phyloP scores from a whole-genome alignment of 768 basidiomycete species.

The Candolleomyces eurysporus region DNA sequence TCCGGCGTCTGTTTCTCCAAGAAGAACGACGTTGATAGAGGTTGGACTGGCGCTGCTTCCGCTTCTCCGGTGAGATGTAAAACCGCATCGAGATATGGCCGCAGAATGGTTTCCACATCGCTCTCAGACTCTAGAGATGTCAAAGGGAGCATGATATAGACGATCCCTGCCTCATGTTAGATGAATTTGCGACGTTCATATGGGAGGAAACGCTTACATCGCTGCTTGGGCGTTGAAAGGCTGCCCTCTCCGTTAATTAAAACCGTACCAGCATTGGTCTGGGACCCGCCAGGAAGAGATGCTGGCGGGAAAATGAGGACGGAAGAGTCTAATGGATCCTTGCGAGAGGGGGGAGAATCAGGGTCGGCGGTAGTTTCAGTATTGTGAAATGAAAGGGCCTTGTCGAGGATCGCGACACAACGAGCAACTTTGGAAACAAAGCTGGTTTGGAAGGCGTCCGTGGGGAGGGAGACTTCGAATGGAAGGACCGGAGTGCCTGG shows the following conservation, averaged over 20 bases:
- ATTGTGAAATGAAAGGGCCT: constrained; percentile 27
- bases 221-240: constrained; percentile 69
- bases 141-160: constrained; percentile 57
- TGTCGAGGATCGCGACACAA: constrained; percentile 38
- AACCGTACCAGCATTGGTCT: constrained; percentile 52
- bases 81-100: constrained; percentile 56
- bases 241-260: constrained; percentile 72
- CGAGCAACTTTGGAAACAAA: constrained; percentile 21
- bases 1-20: constrained; percentile 32
- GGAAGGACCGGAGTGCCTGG: constrained; percentile 23
- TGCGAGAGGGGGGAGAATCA: constrained; percentile 5
- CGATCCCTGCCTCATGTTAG: constrained; percentile 44
- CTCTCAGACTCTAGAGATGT: constrained; percentile 7
- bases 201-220: constrained; percentile 47
- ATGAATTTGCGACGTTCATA: neutral
- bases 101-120: constrained; percentile 35
- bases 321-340: constrained; percentile 52
- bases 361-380: neutral
- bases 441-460: constrained; percentile 7
- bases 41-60: constrained; percentile 22
- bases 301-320: constrained; percentile 76
- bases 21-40: constrained; percentile 58
- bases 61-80: constrained; percentile 30
- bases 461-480: constrained; percentile 12
- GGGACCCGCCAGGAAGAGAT: constrained; percentile 49